Evolutionary conservation across 371 early-diverging fungal genomes (phyloP).

Genomic region (Zychaea mexicana): DNA sequence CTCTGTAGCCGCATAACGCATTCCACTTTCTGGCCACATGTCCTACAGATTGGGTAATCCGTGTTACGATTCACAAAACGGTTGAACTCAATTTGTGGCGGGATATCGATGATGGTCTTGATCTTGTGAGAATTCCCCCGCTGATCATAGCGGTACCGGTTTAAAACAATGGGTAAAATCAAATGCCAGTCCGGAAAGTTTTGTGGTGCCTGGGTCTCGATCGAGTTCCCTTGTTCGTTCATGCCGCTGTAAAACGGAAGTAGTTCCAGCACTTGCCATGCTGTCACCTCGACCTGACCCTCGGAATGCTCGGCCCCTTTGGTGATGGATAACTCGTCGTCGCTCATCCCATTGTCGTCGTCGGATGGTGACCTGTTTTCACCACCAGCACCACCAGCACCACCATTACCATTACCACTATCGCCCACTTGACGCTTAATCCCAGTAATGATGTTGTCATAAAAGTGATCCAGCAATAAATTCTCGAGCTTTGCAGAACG

Average conservation of each 20-base stretch:
- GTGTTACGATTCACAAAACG: conserved; percentile 44
- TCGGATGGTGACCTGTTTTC: not conserved
- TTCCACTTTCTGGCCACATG: conserved; percentile 23
- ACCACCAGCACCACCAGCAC: not conserved
- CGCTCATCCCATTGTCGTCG: too few species aligned
- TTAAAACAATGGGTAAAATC: conserved; percentile 55
- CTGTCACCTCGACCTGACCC: conserved; percentile 24
- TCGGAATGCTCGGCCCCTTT: not conserved
- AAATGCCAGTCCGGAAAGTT: conserved; percentile 48
- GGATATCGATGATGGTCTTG: conserved; percentile 43
- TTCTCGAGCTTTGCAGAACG: conserved; percentile 10
- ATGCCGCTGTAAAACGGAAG: conserved; percentile 56
- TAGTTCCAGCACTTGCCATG: conserved; percentile 61
- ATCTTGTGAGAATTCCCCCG: conserved; percentile 34
- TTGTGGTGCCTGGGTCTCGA: conserved; percentile 35
- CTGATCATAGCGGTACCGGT: conserved; percentile 48
- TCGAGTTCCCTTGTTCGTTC: conserved; percentile 54
- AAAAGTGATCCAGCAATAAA: conserved; percentile 25
- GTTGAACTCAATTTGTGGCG: conserved; percentile 47
- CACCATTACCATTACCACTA: not conserved
- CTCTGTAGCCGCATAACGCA: conserved; percentile 52
- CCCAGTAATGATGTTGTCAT: conserved; percentile 29
- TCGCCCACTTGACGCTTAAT: conserved; percentile 22
- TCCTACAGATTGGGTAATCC: conserved; percentile 20
- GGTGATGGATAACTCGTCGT: not conserved